Base-by-base conservation (phyloP, 164 flowering plant species). In the Tetrastigma voinierianum region DNA sequence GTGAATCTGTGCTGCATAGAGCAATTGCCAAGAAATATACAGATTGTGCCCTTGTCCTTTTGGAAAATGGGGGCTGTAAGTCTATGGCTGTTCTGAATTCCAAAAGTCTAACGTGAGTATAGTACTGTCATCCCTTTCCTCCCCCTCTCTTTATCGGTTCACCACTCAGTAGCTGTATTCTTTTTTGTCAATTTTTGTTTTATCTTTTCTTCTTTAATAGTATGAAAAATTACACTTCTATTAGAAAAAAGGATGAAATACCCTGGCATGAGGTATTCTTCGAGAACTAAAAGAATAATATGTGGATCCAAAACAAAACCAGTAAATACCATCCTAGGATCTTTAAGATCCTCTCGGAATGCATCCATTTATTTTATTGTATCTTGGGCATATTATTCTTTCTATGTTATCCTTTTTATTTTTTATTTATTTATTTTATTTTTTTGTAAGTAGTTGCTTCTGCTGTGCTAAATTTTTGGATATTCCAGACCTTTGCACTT, bases 1-100 rank as follows among this genome's bases (percentile, higher is more conserved):
- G 98, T 77, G 99, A 96, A 87, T 79, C 97, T 66, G 96, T 96
- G 59, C 85, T 92, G 64, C 99, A 96, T 68, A 82, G 93, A 80
- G 99, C 99, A 57, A 72, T 92, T 71, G 66, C 87, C 57, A 96
- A 96, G 89, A 96, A 89, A 74, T 90, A 84, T 67, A 87, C 97
- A 47, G 98, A 90, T 56, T 96, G 98, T 85, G 97, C 99, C 55
- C 63, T 90, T 74, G 96, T 87, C 51, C 80, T 96, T 66, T 69
- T 96, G 82, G 98, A 93, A 80, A 82, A 86, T 84, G 99, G 99
- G 20, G 98, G 99, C 44, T 89, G 94, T 76, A 82, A 74, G 77
- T 96, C 99, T 57, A 92, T 96, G 98, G 82, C 86, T 57, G 61
- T 87, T 72, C 40, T 71, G 61, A 93, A 96, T 74, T 76, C 94